Percentiles rank a stretch among this genome's conserved stretches.
phyloP scores from a whole-genome alignment of 2,329 filamentous ascomycete species.

The Calonectria honghensis region DNA sequence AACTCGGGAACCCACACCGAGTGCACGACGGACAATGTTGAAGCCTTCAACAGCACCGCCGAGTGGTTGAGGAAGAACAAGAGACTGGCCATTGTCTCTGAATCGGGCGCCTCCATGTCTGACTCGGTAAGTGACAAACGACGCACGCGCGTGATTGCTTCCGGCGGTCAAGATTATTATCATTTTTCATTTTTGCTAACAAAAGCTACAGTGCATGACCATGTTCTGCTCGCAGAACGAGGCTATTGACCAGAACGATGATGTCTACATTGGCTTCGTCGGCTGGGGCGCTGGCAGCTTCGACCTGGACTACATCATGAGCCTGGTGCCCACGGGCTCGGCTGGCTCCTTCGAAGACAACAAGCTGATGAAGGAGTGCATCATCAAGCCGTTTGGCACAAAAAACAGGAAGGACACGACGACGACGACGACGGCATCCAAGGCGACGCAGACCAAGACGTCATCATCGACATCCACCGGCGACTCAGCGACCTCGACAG shows the following conservation, averaged over 20 bases:
- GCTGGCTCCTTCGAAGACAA: constrained; percentile 59
- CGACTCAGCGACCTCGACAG: constrained; percentile 25
- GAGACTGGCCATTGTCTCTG: constrained; percentile 70
- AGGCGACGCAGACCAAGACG: constrained; percentile 23
- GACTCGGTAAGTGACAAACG: constrained; percentile 57
- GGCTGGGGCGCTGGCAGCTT: constrained; percentile 69
- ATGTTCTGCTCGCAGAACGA: constrained; percentile 68
- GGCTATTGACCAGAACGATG: constrained; percentile 67
- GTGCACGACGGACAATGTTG: constrained; percentile 73
- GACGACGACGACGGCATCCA: constrained; percentile 9
- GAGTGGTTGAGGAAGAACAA: constrained; percentile 68
- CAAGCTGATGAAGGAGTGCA: constrained; percentile 65
- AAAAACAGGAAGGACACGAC: constrained; percentile 35
- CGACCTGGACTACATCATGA: constrained; percentile 63
- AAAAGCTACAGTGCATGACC: constrained; percentile 61
- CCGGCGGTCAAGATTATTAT: background rate
- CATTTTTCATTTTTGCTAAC: constrained; percentile 27
- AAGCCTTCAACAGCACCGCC: constrained; percentile 68
- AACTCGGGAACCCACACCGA: constrained; percentile 71
- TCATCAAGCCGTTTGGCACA: constrained; percentile 61
- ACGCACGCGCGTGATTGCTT: background rate
- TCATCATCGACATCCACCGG: background rate
- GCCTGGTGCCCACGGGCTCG: constrained; percentile 61
- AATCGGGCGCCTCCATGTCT: constrained; percentile 70
- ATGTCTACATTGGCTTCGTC: constrained; percentile 68